These are phyloP conservation scores for Multifurca ochricompacta DNA, from an alignment of 768 basidiomycete species.

Conservation along the genomic window DNA sequence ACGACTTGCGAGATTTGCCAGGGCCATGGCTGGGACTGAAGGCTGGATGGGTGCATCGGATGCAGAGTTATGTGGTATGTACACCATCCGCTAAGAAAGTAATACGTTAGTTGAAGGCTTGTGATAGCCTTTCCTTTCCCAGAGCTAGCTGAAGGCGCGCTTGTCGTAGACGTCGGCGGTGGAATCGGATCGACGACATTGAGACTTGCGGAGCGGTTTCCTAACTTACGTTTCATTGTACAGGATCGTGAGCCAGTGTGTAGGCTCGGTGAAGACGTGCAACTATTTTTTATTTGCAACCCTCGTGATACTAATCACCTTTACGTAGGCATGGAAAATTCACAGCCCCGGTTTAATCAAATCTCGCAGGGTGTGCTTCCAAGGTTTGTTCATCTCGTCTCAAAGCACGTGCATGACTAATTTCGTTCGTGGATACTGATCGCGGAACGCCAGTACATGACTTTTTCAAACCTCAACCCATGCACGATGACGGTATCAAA, in stretches of 20 bases:
- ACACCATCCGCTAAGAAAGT: neutral
- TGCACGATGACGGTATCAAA: constrained; percentile 26
- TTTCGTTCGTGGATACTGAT: neutral
- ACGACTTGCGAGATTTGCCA: constrained; percentile 60
- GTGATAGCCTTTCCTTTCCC: constrained; percentile 51
- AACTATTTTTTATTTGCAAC: neutral
- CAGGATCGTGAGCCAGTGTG: constrained; percentile 54
- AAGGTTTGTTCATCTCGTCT: constrained; percentile 18
- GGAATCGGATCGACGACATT: constrained; percentile 52
- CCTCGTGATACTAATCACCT: neutral
- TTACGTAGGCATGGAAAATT: constrained; percentile 19
- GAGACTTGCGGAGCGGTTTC: constrained; percentile 35
- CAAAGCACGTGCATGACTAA: neutral
- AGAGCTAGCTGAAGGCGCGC: constrained; percentile 39
- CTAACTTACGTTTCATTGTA: constrained; percentile 43
- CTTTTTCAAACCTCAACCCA: constrained; percentile 58
- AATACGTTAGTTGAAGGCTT: constrained; percentile 2
- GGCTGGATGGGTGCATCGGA: constrained; percentile 56
- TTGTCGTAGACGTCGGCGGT: constrained; percentile 63
- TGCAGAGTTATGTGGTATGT: constrained; percentile 25
- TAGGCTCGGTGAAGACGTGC: constrained; percentile 36
- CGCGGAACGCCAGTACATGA: constrained; percentile 45
- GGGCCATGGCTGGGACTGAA: constrained; percentile 66
- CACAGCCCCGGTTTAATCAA: constrained; percentile 18
- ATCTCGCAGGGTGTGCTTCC: constrained; percentile 19